Conservation (phyloP, 331 rosid species). For the Malus hybrid region DNA sequence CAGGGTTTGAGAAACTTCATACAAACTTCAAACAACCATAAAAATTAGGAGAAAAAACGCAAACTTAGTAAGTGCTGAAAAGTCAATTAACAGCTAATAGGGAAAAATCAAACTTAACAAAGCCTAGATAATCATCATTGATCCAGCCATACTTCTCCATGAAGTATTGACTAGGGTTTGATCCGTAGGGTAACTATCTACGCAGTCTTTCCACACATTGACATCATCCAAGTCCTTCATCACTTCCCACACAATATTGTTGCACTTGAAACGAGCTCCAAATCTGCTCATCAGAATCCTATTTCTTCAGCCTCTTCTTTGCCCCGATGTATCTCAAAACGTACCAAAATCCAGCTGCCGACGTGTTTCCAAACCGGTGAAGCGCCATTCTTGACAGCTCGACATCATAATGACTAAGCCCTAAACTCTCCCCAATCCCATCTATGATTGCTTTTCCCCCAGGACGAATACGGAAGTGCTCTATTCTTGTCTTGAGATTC, state of each 20-base stretch:
- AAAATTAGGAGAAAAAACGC: no score
- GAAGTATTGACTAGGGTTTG: not conserved
- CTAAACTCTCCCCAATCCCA: constrained; percentile 11
- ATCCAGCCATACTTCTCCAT: constrained; percentile 11
- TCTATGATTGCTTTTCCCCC: constrained; percentile 16
- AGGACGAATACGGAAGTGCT: constrained; percentile 21
- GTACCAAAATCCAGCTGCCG: constrained; percentile 22
- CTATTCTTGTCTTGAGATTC: constrained; percentile 18
- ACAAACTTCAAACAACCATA: no score
- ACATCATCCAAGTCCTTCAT: constrained; percentile 13
- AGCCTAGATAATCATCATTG: constrained; percentile 4
- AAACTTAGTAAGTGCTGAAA: not conserved
- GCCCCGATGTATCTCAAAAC: constrained; percentile 28
- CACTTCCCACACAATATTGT: constrained; percentile 26
- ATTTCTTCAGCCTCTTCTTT: constrained; percentile 24
- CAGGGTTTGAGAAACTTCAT: no score
- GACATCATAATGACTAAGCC: constrained; percentile 7
- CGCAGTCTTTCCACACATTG: constrained; percentile 19
- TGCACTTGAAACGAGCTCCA: constrained; percentile 30
- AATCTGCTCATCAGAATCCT: constrained; percentile 21
- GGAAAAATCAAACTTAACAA: not conserved
- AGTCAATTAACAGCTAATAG: not conserved
- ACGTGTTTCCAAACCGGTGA: constrained; percentile 22
- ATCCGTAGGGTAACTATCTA: constrained; percentile 13
- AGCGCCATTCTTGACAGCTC: constrained; percentile 22